phyloP scores from a whole-genome alignment of 441 rosid species.

The Mallotus repandus region DNA sequence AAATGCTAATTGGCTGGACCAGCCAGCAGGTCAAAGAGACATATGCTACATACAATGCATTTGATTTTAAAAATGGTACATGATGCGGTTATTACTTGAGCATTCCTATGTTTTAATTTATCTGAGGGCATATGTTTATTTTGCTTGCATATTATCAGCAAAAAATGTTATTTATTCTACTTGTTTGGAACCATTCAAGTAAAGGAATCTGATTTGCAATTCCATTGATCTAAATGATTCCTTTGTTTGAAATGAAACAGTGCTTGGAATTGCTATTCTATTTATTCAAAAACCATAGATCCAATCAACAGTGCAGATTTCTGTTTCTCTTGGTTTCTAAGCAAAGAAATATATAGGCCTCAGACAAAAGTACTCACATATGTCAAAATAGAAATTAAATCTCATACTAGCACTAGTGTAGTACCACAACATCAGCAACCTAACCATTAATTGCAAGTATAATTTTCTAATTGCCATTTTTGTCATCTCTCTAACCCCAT shows the following conservation, averaged over 20 bases:
- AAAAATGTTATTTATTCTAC: background rate
- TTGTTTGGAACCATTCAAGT: background rate
- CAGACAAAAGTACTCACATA: background rate
- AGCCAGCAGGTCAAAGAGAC: conserved; percentile 90
- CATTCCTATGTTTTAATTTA: background rate
- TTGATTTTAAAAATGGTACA: conserved; percentile 91
- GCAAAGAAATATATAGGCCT: background rate
- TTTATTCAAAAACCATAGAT: background rate
- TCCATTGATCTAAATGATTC: background rate
- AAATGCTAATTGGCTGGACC: conserved; percentile 96
- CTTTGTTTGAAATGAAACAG: background rate
- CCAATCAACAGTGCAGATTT: background rate
- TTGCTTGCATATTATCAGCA: background rate
- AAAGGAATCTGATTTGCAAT: background rate
- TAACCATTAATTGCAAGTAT: background rate
- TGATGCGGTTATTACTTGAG: background rate
- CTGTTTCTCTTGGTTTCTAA: background rate
- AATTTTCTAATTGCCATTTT: background rate
- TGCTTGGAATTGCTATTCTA: background rate
- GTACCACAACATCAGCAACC: background rate
- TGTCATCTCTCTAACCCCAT: background rate
- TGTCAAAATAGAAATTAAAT: background rate
- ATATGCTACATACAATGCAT: conserved; percentile 62
- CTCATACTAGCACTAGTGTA: background rate
- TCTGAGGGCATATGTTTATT: background rate